Evolutionary conservation across 2,329 filamentous ascomycete species (phyloP).

Genomic region (Diaporthe eres): DNA sequence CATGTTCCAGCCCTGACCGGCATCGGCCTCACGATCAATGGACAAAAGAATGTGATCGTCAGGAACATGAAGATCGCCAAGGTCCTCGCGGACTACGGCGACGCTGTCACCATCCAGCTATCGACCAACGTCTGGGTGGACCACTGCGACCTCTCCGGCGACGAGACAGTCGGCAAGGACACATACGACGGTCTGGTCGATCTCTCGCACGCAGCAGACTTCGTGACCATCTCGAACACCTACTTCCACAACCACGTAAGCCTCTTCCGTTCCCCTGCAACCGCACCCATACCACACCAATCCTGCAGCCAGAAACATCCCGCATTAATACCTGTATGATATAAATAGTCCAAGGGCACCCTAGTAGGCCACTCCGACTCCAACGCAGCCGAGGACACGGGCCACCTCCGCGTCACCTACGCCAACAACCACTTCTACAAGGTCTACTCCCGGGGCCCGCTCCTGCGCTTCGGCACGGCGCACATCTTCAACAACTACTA

Average conservation of each 20-base stretch:
- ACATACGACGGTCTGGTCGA: slow-evolving; percentile 71
- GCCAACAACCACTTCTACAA: slow-evolving; percentile 65
- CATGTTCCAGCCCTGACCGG: slow-evolving; percentile 44
- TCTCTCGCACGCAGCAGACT: slow-evolving; percentile 67
- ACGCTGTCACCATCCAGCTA: slow-evolving; percentile 55
- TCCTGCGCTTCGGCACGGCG: slow-evolving; percentile 63
- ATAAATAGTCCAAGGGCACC: slow-evolving; percentile 65
- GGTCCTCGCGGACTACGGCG: slow-evolving; percentile 53
- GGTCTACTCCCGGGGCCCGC: slow-evolving; percentile 60
- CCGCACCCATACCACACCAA: no score
- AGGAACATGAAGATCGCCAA: slow-evolving; percentile 60
- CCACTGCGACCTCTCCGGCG: slow-evolving; percentile 66
- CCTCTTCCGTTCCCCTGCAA: no score
- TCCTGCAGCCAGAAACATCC: background rate
- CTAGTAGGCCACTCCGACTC: slow-evolving; percentile 73
- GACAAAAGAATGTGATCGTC: slow-evolving; percentile 61
- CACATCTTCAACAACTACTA: slow-evolving; percentile 65
- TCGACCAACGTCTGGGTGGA: slow-evolving; percentile 65
- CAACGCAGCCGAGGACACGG: slow-evolving; percentile 59
- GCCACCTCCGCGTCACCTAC: slow-evolving; percentile 63
- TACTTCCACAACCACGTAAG: slow-evolving; percentile 58
- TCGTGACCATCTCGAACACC: slow-evolving; percentile 55
- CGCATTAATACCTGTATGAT: background rate
- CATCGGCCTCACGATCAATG: slow-evolving; percentile 58
- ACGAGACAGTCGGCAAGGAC: slow-evolving; percentile 66